These are phyloP conservation scores for Uncinocarpus reesii DNA, from an alignment of 2,329 filamentous ascomycete species.

Conservation along the genomic window DNA sequence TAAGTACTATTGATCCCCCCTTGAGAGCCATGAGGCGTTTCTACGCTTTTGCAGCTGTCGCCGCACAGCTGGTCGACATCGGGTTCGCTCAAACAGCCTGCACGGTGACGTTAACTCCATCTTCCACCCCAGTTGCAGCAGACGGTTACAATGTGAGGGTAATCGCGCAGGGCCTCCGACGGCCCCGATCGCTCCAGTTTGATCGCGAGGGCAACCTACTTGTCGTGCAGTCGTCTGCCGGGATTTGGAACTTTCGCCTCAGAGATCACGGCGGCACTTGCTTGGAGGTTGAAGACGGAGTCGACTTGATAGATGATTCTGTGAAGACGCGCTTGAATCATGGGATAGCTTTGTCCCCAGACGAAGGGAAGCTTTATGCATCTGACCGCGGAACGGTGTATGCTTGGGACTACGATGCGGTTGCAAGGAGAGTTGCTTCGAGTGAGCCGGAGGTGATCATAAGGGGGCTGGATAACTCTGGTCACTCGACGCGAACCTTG, in stretches of 20 bases:
- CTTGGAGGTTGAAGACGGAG: constrained; percentile 5
- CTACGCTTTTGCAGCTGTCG: constrained; percentile 4
- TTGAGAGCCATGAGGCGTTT: constrained; percentile 7
- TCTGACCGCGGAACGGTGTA: constrained; percentile 52
- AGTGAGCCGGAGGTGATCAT: constrained; percentile 47
- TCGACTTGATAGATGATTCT: constrained; percentile 6
- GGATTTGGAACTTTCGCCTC: constrained; percentile 33
- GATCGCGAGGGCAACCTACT: constrained; percentile 41
- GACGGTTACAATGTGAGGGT: constrained; percentile 8
- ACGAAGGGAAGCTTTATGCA: constrained; percentile 43
- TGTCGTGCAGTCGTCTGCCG: constrained; percentile 35
- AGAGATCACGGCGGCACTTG: constrained; percentile 24
- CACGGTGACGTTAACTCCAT: constrained; percentile 1
- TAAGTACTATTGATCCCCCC: no score
- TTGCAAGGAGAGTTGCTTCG: constrained; percentile 33
- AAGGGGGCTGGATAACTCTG: constrained; percentile 50
- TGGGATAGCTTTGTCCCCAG: constrained; percentile 41
- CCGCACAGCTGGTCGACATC: not conserved
- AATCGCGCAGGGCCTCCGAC: constrained; percentile 6
- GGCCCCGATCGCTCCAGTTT: constrained; percentile 40
- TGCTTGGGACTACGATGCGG: constrained; percentile 55
- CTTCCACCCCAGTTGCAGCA: constrained; percentile 10
- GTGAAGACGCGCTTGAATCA: constrained; percentile 34
- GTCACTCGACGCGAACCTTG: constrained; percentile 58
- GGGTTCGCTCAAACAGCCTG: constrained; percentile 8